phyloP scores from a whole-genome alignment of 2,329 filamentous ascomycete species.

The Aspergillus cejpii region DNA sequence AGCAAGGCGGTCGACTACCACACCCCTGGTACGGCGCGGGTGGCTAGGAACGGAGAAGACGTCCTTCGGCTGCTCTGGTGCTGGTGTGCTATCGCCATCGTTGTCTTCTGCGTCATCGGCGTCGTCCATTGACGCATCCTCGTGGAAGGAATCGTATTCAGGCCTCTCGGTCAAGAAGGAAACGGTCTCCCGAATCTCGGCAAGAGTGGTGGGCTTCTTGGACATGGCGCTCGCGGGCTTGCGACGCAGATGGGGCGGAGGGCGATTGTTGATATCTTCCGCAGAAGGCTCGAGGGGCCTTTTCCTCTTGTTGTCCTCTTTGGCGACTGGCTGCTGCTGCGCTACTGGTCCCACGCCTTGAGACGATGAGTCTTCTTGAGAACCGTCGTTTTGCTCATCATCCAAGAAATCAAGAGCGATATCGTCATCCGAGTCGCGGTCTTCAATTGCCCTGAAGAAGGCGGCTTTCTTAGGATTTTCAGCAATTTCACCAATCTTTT shows the following conservation, averaged over 20 bases:
- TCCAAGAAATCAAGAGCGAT: slow-evolving; percentile 72
- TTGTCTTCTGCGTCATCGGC: slow-evolving; percentile 40
- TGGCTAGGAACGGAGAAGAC: slow-evolving; percentile 28
- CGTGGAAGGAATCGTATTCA: slow-evolving; percentile 50
- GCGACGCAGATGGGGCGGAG: slow-evolving; percentile 56
- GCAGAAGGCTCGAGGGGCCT: slow-evolving; percentile 35
- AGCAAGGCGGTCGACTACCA: slow-evolving; percentile 42
- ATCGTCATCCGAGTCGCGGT: slow-evolving; percentile 62
- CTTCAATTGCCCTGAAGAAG: slow-evolving; percentile 84
- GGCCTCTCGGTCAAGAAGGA: slow-evolving; percentile 72
- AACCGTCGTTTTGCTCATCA: slow-evolving; percentile 32
- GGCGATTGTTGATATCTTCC: slow-evolving; percentile 45
- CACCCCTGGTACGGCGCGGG: slow-evolving; percentile 35
- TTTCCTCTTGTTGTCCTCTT: slow-evolving; percentile 36
- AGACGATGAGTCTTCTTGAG: slow-evolving; percentile 31
- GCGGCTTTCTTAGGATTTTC: slow-evolving; percentile 83
- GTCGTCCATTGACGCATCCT: slow-evolving; percentile 47
- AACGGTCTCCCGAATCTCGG: slow-evolving; percentile 75
- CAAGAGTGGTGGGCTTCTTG: slow-evolving; percentile 65
- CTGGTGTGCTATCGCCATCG: slow-evolving; percentile 22
- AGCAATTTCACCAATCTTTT: slow-evolving; percentile 83
- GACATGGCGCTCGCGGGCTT: slow-evolving; percentile 48
- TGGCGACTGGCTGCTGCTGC: slow-evolving; percentile 16
- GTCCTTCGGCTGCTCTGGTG: slow-evolving; percentile 13
- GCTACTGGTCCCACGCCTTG: slow-evolving; percentile 20